A percentile compares a stretch with the other conserved stretches of the same genome.
Evolutionary conservation across 176 grass and related monocot genomes (phyloP).

Genomic region (Rhipidocladum racemiflorum): DNA sequence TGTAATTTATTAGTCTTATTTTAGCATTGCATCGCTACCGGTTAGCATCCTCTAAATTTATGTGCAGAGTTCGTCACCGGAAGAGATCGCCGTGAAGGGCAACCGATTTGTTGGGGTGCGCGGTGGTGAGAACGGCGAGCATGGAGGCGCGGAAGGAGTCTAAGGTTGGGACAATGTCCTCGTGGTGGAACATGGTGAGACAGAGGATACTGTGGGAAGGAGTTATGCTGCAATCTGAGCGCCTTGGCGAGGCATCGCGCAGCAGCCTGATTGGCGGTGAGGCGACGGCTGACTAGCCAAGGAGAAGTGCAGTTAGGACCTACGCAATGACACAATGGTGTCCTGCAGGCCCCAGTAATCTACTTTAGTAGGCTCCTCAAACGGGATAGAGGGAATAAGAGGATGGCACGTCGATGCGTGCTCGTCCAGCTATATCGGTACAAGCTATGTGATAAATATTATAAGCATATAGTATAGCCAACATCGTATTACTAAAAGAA

Average conservation of each 20-base stretch:
- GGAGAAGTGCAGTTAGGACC: constrained; percentile 70
- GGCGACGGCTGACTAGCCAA: constrained; percentile 47
- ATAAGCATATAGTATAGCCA: no score
- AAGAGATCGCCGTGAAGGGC: constrained; percentile 72
- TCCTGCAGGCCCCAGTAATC: no score
- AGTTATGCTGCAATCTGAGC: constrained; percentile 90
- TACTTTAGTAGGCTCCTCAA: no score
- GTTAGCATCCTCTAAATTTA: no score
- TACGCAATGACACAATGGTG: constrained; percentile 24
- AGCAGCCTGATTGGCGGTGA: constrained; percentile 64
- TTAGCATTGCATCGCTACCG: no score
- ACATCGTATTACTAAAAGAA: no score
- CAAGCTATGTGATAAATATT: no score
- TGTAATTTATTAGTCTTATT: no score
- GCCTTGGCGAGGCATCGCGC: constrained; percentile 56
- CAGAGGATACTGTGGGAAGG: constrained; percentile 89
- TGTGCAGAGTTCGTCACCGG: no score
- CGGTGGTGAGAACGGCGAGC: constrained; percentile 54
- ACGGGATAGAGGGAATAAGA: no score
- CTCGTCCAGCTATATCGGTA: no score
- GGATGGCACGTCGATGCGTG: no score
- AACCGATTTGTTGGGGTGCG: constrained; percentile 46
- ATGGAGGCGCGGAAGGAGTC: constrained; percentile 56
- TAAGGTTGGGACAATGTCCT: constrained; percentile 79
- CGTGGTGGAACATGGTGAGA: constrained; percentile 61